A percentile compares a stretch with the other conserved stretches of the same genome.
phyloP scores from a whole-genome alignment of 2,329 filamentous ascomycete species.

The Ceratocystis destructans region DNA sequence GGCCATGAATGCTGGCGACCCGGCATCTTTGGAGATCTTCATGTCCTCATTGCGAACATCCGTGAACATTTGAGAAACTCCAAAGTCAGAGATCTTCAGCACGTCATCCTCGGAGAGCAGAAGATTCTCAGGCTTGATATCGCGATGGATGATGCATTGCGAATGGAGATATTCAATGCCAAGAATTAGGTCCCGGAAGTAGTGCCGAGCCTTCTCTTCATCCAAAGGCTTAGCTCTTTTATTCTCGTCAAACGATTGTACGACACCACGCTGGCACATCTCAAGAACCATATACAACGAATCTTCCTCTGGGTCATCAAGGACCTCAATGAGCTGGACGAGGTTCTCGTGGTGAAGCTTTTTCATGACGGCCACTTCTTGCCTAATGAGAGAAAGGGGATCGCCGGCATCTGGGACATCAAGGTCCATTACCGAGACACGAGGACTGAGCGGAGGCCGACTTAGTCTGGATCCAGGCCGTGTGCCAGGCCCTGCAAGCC shows the following conservation, averaged over 20 bases:
- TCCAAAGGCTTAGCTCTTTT: conserved; percentile 70
- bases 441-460: conserved; percentile 10
- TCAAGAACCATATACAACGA: conserved; percentile 97
- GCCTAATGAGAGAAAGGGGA: conserved; percentile 74
- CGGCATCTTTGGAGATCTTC: conserved; percentile 84
- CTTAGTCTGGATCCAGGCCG: conserved; percentile 21
- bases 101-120: conserved; percentile 80
- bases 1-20: conserved; percentile 86
- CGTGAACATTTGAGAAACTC: conserved; percentile 98
- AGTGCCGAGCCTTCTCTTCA: conserved; percentile 68
- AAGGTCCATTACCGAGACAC: conserved; percentile 13
- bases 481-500: conserved; percentile 22
- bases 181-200: conserved; percentile 88
- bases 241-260: conserved; percentile 90
- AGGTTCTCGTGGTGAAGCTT: conserved; percentile 90
- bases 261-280: conserved; percentile 95
- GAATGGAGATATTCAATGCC: conserved; percentile 95
- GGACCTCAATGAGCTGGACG: conserved; percentile 83
- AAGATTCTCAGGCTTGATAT: conserved; percentile 96
- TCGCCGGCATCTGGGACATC: conserved; percentile 42
- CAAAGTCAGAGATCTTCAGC: conserved; percentile 96
- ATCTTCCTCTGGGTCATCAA: conserved; percentile 91
- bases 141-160: conserved; percentile 86
- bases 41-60: conserved; percentile 57
- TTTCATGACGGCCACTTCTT: conserved; percentile 99